These are phyloP conservation scores for Adansonia digitata DNA, from an alignment of 345 rosid genomes.

Conservation along the genomic window DNA sequence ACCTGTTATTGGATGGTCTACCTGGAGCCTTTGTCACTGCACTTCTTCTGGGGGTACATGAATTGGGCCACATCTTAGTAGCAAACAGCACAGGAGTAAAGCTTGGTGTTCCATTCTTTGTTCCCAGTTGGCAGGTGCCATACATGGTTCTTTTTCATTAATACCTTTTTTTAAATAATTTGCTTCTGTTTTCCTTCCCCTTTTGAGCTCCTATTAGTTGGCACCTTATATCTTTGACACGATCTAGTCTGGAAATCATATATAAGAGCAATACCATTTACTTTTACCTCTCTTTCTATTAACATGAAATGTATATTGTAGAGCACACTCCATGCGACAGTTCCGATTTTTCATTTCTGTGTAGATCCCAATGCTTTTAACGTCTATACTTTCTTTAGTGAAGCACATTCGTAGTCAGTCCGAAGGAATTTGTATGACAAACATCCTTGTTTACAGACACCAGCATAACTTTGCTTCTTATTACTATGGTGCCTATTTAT, in stretches of 20 bases:
- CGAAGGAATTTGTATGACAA: not conserved
- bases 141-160: not conserved
- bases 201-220: not conserved
- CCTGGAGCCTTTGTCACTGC: constrained; percentile 88
- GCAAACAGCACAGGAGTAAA: constrained; percentile 57
- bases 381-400: not conserved
- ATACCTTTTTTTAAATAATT: constrained; percentile 4
- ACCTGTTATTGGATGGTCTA: constrained; percentile 64
- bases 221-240: not conserved
- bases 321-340: not conserved
- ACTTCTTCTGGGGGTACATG: constrained; percentile 74
- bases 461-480: not conserved
- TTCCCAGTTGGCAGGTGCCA: constrained; percentile 93
- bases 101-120: constrained; percentile 90
- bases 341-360: not conserved
- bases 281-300: not conserved
- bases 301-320: not conserved
- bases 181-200: not conserved
- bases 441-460: not conserved
- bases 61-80: constrained; percentile 66
- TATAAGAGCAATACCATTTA: not conserved
- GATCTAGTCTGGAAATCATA: not conserved
- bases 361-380: not conserved
- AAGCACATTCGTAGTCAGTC: not conserved
- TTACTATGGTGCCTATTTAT: not conserved